Evolutionary conservation across 192 early-diverging fungal species (phyloP), one percentile per base, ranked within the genome.

Genomic region (Linnemannia elongata): DNA sequence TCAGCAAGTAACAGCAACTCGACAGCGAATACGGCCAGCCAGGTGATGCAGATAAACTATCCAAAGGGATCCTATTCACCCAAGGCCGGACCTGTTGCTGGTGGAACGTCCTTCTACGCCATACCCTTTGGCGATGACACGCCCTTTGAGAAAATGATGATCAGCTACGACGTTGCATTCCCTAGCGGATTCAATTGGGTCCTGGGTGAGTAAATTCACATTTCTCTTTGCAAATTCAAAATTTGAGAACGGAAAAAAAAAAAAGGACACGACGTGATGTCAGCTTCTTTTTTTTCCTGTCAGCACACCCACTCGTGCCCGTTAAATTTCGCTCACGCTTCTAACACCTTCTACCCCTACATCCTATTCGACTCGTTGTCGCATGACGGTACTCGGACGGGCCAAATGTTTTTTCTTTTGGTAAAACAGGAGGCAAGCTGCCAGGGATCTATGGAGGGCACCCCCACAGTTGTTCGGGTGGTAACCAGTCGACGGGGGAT

Each of bases 141-240:
- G 1, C 76, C 82, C 5, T 92, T 78, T 54, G 79, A 81, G 44
- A 87, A 84, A 78, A 89, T 88, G 41, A 81, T 92, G 74, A 57
- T 92, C 33, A 87, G 87, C 17, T 92, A 92, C 71, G 80, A 89
- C 55, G 57, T 92, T 36, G 88, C 82, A 18, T 92, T 92, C 78
- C 88, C 88, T 38, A 60, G 41, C 20, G 82, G 83, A 44, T 92
- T 92, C 86, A 30, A 88, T 15, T 92, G 89, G 89, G 82, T 85
- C 8, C 69, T 78, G 30, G 82, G 82, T 78, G 36, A 76, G 82
- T 83, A 83, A 77, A 30, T 20, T 27, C 4, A n/a, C 27, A 10
- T 13, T 49, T 6, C 20, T 52, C 36, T 66, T 60, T 66, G 60
- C 12, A 35, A 30, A 66, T 66, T 15, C 10, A 45, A 10, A 45